These are phyloP conservation scores for Corinectria fuckeliana DNA, from an alignment of 2,329 filamentous ascomycete genomes.

Conservation along the genomic window DNA sequence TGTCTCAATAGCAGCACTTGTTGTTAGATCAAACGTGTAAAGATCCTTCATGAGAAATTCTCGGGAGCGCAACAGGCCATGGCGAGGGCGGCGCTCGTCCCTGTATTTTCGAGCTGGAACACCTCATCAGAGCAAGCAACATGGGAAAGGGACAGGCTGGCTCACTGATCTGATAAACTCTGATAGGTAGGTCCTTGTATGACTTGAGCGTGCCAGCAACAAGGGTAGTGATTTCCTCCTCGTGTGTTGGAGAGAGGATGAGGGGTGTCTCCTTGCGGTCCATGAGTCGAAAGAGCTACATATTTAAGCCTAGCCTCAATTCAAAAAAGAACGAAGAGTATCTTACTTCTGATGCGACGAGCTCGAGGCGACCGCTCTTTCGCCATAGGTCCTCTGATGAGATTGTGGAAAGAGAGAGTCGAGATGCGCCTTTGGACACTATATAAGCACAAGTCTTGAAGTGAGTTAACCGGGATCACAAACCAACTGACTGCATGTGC, in stretches of 20 bases:
- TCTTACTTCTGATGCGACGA: slow-evolving; percentile 72
- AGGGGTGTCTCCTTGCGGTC: slow-evolving; percentile 80
- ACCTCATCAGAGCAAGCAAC: slow-evolving; percentile 24
- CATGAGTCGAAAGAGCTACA: slow-evolving; percentile 76
- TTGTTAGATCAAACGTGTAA: slow-evolving; percentile 86
- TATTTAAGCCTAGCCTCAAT: slow-evolving; percentile 29
- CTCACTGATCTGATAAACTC: slow-evolving; percentile 86
- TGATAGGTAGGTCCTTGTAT: slow-evolving; percentile 84
- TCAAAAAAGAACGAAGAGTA: not conserved
- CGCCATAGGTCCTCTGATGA: slow-evolving; percentile 86
- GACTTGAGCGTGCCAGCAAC: slow-evolving; percentile 77
- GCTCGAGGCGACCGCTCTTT: slow-evolving; percentile 79
- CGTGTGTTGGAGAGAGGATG: slow-evolving; percentile 89
- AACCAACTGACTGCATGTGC: slow-evolving; percentile 81
- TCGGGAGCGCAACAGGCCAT: slow-evolving; percentile 84
- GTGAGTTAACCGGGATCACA: slow-evolving; percentile 15
- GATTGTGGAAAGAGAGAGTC: slow-evolving; percentile 81
- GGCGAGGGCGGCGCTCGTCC: slow-evolving; percentile 87
- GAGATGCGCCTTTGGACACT: slow-evolving; percentile 69
- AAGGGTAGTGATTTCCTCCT: slow-evolving; percentile 91
- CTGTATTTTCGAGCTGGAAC: slow-evolving; percentile 83
- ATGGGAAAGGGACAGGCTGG: not conserved
- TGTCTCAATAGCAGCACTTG: slow-evolving; percentile 74
- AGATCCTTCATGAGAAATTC: slow-evolving; percentile 99
- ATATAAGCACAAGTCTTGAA: slow-evolving; percentile 9